Conservation (phyloP, 192 early-diverging fungal species). For the Coemansia sp. region DNA sequence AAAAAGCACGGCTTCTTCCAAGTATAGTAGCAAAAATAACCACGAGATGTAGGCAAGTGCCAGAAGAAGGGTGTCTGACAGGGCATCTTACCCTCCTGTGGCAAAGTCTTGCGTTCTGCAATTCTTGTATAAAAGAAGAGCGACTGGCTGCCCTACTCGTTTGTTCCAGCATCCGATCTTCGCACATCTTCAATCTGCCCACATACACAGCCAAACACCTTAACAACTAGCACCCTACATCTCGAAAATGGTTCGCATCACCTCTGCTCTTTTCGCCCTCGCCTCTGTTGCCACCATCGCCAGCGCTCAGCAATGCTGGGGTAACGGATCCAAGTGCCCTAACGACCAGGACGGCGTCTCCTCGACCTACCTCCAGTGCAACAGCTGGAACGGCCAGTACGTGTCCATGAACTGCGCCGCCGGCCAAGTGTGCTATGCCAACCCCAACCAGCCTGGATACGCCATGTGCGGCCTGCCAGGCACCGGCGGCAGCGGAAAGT, state of each 20-base stretch:
- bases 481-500: constrained; percentile 34
- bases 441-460: constrained; percentile 38
- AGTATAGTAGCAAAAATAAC: background rate
- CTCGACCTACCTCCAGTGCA: constrained; percentile 52
- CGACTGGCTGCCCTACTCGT: background rate
- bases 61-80: background rate
- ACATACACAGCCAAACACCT: background rate
- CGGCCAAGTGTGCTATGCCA: constrained; percentile 53
- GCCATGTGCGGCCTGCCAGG: constrained; percentile 47
- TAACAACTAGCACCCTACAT: background rate
- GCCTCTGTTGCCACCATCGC: constrained; percentile 19
- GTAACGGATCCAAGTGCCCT: constrained; percentile 47
- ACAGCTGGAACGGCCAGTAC: constrained; percentile 33
- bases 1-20: constrained; percentile 1
- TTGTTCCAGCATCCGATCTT: constrained; percentile 1
- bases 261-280: constrained; percentile 14
- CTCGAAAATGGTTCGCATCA: constrained; percentile 37
- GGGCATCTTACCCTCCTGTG: background rate
- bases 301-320: constrained; percentile 38
- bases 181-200: background rate
- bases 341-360: constrained; percentile 47
- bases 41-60: background rate
- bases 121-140: constrained; percentile 1
- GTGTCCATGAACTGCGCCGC: constrained; percentile 24
- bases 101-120: background rate